Evolutionary conservation across 345 rosid species (phyloP), one percentile per base, ranked within the genome.

Genomic region (Eucalyptus sideroxylon): DNA sequence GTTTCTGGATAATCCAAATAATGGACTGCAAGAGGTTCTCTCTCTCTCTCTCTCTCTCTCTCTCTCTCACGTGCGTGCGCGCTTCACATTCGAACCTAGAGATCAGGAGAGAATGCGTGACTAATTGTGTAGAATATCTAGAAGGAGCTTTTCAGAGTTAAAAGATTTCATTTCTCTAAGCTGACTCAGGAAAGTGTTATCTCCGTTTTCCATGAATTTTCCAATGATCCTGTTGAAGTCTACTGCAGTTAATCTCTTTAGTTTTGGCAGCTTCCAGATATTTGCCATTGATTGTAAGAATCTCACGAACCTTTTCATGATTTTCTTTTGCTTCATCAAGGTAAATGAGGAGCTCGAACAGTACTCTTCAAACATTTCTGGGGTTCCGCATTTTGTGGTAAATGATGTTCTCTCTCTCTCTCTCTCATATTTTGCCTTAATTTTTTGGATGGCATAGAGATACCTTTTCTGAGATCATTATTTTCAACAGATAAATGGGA

Each of bases 341-440:
- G 98, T 98, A 9, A 92, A 91, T 30, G 95, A 95, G 88, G 99
- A 97, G 91, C 89, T 96, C 80, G 89, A 92, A 91, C 94, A 93
- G 92, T 91, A 97, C 95, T 97, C 98, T 0, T 80, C 92, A 9
- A 87, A 92, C 56, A 92, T 97, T 65, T 89, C 91, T 1, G 99
- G 99, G 80, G 99, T 97, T 87, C 99, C 99, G 30, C 88, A 95
- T 92, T 98, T 91, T 45, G 93, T 93, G 95, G 99, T 98, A 91
- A 40, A 95, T 90, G 47, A 77, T 72, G 27, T 2, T 53, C 59
- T 53, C 82, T 17, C 44, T 7, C 40, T n/a, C 42, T 34, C 81
- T 69, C 26, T 72, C 83, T 40, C 83, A 10, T 37, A 37, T 2
- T 19, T 72, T 72, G 45, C 85, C 30, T 40, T 40, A 40, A 40